A percentile compares a stretch with the other conserved stretches of the same genome.
Evolutionary conservation across 805 yeast species (phyloP).

Genomic region (Candida bentonensis): DNA sequence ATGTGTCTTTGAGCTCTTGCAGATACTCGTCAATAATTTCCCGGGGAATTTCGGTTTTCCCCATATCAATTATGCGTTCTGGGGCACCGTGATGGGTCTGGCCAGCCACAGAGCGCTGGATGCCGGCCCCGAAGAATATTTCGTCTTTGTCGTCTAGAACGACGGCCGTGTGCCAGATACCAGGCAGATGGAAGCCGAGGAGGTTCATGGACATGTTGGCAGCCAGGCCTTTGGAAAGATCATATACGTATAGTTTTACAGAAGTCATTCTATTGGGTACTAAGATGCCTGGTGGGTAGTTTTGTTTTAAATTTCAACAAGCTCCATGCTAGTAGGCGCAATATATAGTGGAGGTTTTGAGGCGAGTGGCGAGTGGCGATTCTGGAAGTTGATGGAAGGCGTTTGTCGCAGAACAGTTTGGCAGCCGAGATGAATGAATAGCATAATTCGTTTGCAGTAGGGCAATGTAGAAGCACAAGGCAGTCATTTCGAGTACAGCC

Average conservation of each 20-base stretch:
- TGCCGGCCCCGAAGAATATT: constrained; percentile 47
- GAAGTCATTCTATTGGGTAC: constrained; percentile 1
- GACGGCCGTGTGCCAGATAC: constrained; percentile 50
- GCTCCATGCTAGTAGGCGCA: too few relatives aligned
- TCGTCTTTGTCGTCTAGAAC: constrained; percentile 42
- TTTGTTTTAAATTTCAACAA: too few relatives aligned
- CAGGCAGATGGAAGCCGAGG: constrained; percentile 41
- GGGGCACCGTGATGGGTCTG: constrained; percentile 48
- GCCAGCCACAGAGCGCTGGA: constrained; percentile 35
- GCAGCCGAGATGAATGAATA: too few relatives aligned
- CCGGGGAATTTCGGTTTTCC: constrained; percentile 35
- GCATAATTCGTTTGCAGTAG: too few relatives aligned
- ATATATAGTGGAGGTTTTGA: too few relatives aligned
- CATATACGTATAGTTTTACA: constrained; percentile 48
- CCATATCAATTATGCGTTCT: constrained; percentile 36
- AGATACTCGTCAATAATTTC: constrained; percentile 42
- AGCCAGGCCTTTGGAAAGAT: constrained; percentile 50
- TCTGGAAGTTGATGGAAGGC: too few relatives aligned
- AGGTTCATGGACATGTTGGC: constrained; percentile 33
- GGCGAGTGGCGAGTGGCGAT: too few relatives aligned
- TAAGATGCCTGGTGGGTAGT: too few relatives aligned
- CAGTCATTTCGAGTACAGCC: too few relatives aligned
- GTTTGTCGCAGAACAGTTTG: too few relatives aligned
- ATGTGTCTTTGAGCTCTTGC: constrained; percentile 34
- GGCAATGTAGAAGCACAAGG: too few relatives aligned